Conservation (phyloP, 495 filamentous ascomycete genomes). For the Lophium mytilinum region DNA sequence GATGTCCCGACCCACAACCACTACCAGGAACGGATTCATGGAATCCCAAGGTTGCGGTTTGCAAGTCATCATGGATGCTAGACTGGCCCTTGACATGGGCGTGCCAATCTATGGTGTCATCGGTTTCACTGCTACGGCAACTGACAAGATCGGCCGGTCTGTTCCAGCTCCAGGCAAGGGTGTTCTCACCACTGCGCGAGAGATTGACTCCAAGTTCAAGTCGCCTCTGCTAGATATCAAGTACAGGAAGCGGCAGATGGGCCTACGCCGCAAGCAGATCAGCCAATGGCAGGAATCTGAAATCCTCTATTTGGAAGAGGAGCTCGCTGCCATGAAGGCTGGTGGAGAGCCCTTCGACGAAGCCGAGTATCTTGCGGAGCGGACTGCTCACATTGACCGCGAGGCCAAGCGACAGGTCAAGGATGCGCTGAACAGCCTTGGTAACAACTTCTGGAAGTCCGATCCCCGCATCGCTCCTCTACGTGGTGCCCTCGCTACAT, state of each 20-base stretch:
- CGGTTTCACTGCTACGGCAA: conserved; percentile 91
- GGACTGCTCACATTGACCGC: conserved; percentile 76
- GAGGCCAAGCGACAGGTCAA: conserved; percentile 86
- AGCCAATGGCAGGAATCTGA: conserved; percentile 94
- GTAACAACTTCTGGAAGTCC: conserved; percentile 97
- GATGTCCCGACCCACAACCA: conserved; percentile 97
- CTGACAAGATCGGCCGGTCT: conserved; percentile 96
- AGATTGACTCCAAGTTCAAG: conserved; percentile 82
- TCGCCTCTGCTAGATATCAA: conserved; percentile 94
- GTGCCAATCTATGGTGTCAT: conserved; percentile 95
- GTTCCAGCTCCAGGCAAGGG: conserved; percentile 94
- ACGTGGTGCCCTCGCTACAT: conserved; percentile 88
- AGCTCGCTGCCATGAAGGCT: conserved; percentile 82
- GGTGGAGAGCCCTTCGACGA: conserved; percentile 72
- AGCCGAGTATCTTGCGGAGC: conserved; percentile 76
- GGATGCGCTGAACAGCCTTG: conserved; percentile 80
- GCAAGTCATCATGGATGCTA: conserved; percentile 96
- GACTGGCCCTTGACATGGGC: conserved; percentile 95
- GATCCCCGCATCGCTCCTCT: conserved; percentile 90
- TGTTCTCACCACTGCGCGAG: conserved; percentile 94
- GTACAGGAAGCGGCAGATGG: conserved; percentile 89
- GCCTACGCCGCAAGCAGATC: conserved; percentile 83
- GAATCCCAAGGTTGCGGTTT: conserved; percentile 98
- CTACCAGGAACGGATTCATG: conserved; percentile 97
- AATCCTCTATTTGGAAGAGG: conserved; percentile 83